These are phyloP conservation scores for Penicillium sp. DNA, from an alignment of 2,329 filamentous ascomycete genomes.

Conservation along the genomic window DNA sequence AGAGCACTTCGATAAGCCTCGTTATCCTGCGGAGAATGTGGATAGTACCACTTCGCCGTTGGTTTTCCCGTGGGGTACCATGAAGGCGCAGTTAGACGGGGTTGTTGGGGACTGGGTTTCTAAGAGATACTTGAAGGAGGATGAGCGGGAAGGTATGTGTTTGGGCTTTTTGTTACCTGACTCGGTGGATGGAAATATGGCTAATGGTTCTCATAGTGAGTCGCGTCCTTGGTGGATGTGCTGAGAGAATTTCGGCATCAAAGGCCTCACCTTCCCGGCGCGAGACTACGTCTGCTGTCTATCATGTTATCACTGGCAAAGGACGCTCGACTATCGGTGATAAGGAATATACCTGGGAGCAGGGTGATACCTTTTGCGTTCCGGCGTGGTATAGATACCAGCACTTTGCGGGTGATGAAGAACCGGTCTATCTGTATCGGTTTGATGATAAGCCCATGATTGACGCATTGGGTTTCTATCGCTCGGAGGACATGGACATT, in stretches of 20 bases:
- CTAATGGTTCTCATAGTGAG: conserved; percentile 39
- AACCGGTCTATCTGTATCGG: conserved; percentile 52
- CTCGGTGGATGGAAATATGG: neutral
- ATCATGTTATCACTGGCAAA: conserved; percentile 53
- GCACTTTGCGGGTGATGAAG: conserved; percentile 43
- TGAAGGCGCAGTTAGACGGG: conserved; percentile 47
- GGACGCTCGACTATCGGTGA: conserved; percentile 47
- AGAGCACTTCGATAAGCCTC: conserved; percentile 49
- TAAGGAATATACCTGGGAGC: conserved; percentile 45
- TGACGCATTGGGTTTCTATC: conserved; percentile 52
- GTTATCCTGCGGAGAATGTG: conserved; percentile 53
- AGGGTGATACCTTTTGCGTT: conserved; percentile 57
- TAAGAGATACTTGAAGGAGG: conserved; percentile 37
- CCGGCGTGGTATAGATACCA: conserved; percentile 54
- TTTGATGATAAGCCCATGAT: conserved; percentile 60
- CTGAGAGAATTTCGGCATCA: conserved; percentile 46
- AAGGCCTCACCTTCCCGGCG: conserved; percentile 39
- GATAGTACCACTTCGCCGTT: conserved; percentile 44
- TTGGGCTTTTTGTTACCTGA: no score
- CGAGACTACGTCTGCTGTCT: conserved; percentile 56
- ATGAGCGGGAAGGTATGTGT: conserved; percentile 36
- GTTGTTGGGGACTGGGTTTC: conserved; percentile 29
- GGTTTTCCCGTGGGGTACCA: conserved; percentile 51
- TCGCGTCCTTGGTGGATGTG: conserved; percentile 50
- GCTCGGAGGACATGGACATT: conserved; percentile 41